Conservation (phyloP, 768 basidiomycete genomes). For the Leccinum ochraceum region DNA sequence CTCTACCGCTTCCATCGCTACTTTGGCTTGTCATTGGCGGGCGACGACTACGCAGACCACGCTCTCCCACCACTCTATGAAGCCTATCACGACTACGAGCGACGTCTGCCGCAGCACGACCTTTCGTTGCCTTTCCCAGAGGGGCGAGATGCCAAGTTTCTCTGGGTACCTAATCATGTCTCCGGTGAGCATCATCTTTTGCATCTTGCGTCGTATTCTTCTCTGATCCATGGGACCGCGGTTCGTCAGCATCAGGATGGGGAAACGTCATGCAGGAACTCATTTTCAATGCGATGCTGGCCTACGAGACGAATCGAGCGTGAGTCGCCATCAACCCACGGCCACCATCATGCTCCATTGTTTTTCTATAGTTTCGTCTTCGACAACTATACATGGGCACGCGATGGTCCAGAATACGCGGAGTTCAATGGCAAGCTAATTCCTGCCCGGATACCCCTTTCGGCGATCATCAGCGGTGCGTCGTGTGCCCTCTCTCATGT, state of each 20-base stretch:
- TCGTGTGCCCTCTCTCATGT: not conserved
- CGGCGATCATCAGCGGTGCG: conserved; percentile 52
- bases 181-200: conserved; percentile 29
- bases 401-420: conserved; percentile 42
- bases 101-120: conserved; percentile 47
- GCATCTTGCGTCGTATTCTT: not conserved
- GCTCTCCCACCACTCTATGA: conserved; percentile 48
- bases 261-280: conserved; percentile 64
- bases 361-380: conserved; percentile 49
- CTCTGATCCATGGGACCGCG: not conserved
- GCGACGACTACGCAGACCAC: conserved; percentile 8
- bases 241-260: conserved; percentile 52
- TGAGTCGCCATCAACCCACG: conserved; percentile 33
- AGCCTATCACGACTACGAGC: conserved; percentile 44
- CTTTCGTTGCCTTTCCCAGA: conserved; percentile 40
- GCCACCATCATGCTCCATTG: not conserved
- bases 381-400: conserved; percentile 59
- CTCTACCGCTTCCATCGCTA: conserved; percentile 1
- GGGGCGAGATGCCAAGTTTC: conserved; percentile 42
- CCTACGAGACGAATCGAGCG: conserved; percentile 48
- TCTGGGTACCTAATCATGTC: conserved; percentile 53
- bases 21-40: not conserved
- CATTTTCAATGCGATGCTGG: conserved; percentile 51
- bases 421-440: conserved; percentile 51
- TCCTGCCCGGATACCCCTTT: conserved; percentile 55